Evolutionary conservation across 1,139 yeast species (phyloP).

Genomic region (Saccharomyces pastorianus): DNA sequence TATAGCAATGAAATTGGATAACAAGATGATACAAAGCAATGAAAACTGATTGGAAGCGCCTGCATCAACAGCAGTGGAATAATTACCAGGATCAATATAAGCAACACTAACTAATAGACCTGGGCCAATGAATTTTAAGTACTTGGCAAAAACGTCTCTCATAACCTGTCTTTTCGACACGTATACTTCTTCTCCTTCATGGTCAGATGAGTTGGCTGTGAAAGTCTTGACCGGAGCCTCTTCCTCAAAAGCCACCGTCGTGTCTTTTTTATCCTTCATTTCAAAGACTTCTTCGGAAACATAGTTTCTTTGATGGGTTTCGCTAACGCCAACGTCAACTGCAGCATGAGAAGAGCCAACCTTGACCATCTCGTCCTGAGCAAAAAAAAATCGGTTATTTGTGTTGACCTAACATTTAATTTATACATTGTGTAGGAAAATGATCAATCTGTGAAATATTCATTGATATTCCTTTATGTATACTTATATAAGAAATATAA

Average conservation of each 20-base stretch:
- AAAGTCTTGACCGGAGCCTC: neutral
- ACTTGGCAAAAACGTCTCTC: slow-evolving; percentile 35
- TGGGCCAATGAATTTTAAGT: slow-evolving; percentile 61
- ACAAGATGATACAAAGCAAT: slow-evolving; percentile 54
- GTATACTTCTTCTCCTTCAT: neutral
- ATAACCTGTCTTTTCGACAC: neutral
- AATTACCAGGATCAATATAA: slow-evolving; percentile 81
- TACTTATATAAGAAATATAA: neutral
- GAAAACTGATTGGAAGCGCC: slow-evolving; percentile 63
- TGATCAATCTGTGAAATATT: too few relatives aligned
- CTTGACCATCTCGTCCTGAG: neutral
- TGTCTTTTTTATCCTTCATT: neutral
- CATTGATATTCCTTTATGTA: neutral
- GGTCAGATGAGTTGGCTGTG: neutral
- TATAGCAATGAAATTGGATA: slow-evolving; percentile 66
- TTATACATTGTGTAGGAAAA: too few relatives aligned
- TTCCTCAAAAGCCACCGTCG: neutral
- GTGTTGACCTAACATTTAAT: too few relatives aligned
- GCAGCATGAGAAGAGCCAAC: neutral
- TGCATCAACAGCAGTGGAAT: slow-evolving; percentile 70
- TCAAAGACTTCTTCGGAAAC: neutral
- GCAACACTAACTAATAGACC: slow-evolving; percentile 73
- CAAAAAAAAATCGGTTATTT: too few relatives aligned
- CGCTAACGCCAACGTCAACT: neutral
- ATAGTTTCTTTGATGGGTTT: neutral